A percentile compares a stretch with the other conserved stretches of the same genome.
Conservation (phyloP, 139 green algal species). For the Spirogloea muscicola region DNA sequence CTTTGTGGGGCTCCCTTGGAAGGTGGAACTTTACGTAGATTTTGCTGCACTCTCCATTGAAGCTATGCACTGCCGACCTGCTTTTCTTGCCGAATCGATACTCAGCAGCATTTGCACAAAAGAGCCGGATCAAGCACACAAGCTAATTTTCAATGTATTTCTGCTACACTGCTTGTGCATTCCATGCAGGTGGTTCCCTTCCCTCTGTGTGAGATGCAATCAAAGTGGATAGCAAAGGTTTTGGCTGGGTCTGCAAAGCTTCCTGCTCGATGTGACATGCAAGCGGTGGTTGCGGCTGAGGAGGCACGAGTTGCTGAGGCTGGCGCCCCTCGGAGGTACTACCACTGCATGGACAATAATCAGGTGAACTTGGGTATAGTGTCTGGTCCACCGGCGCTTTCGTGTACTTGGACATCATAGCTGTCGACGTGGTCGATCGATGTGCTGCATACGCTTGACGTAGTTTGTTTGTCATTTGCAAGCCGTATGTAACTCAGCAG, state of each 20-base stretch:
- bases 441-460: too few relatives aligned
- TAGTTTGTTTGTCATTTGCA: background rate
- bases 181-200: conserved; percentile 33
- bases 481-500: background rate
- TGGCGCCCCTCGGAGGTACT: conserved; percentile 11
- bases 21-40: too few relatives aligned
- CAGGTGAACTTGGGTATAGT: conserved; percentile 10
- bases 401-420: background rate
- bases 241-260: background rate
- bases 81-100: too few relatives aligned
- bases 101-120: too few relatives aligned
- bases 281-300: background rate
- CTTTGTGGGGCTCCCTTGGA: conserved; percentile 74
- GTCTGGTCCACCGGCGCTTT: background rate
- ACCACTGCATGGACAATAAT: conserved; percentile 13
- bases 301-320: conserved; percentile 5
- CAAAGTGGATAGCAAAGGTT: conserved; percentile 29
- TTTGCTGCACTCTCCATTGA: too few relatives aligned
- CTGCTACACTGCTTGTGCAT: too few relatives aligned
- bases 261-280: conserved; percentile 17
- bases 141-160: too few relatives aligned
- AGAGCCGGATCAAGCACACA: too few relatives aligned
- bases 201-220: conserved; percentile 30
- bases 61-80: too few relatives aligned
- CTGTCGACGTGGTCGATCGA: too few relatives aligned